A percentile compares a stretch with the other conserved stretches of the same genome.
Conservation (phyloP, 1,284 basidiomycete genomes). For the Rhizoctonia solani region DNA sequence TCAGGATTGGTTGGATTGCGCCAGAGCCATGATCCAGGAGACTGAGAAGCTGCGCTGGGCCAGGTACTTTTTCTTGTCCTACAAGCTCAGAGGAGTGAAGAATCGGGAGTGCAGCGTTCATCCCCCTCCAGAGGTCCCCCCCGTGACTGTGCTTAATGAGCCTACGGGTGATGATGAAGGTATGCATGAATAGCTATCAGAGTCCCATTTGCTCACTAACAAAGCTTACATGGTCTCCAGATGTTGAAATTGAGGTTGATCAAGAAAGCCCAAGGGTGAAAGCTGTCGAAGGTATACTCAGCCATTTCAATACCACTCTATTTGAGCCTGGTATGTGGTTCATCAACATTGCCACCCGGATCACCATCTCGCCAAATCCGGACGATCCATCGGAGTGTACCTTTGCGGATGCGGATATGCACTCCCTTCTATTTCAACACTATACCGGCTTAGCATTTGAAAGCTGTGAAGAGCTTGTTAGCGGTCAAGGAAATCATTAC, state of each 20-base stretch:
- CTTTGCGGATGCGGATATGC: neutral
- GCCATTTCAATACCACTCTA: neutral
- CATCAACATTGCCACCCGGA: slow-evolving; percentile 4
- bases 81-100: slow-evolving; percentile 26
- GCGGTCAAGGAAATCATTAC: neutral
- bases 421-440: neutral
- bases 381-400: neutral
- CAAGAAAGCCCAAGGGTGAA: neutral
- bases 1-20: neutral
- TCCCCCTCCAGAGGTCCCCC: neutral
- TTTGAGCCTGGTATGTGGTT: neutral
- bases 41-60: slow-evolving; percentile 7
- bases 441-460: neutral
- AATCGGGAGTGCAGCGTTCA: neutral
- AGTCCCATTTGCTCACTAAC: too few species aligned
- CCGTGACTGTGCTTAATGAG: neutral
- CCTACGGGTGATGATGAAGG: neutral
- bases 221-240: too few species aligned
- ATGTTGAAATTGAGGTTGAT: too few species aligned
- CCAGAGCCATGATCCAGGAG: neutral
- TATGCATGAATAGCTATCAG: neutral
- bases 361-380: neutral
- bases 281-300: neutral
- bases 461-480: neutral
- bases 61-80: slow-evolving; percentile 2